Evolutionary conservation across 2,329 filamentous ascomycete genomes (phyloP), one percentile per base, ranked within the genome.

Genomic region (Ambrosiella xylebori): DNA sequence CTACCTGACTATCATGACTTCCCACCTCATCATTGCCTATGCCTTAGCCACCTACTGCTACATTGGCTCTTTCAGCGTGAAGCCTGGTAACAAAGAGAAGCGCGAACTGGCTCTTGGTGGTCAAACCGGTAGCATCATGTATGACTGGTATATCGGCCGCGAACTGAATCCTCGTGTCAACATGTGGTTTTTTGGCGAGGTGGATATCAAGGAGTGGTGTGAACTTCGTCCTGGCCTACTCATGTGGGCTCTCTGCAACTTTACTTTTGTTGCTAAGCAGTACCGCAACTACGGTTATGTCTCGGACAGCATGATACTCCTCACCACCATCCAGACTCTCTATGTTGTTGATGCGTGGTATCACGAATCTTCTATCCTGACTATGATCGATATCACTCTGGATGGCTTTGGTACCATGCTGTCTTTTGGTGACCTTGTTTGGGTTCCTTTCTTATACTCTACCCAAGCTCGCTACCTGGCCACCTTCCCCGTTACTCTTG

Each of bases 401-500:
- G 91, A 97, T 65, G 91, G 91, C 5, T 95, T 97, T 64, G 91
- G 91, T 57, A 88, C 88, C 73, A 97, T 97, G 91, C 77, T 97
- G 39, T 76, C 87, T 1, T 96, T 96, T 67, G 91, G 89, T 58
- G 91, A 97, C 65, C 76, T 96, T 5, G 86, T 86, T 61, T 97
- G 91, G 91, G 79, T 96, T 1, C 91, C 91, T 0, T 95, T 95
- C 68, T 76, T 88, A 60, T 97, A 95, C 75, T 86, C 82, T 15
- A 75, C 88, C 40, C 90, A 95, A 70, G 82, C 85, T 7, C 82
- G 87, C 49, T 97, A 96, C 69, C 81, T 97, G 5, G 79, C 89
- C 0, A 77, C 85, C 9, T 85, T 94, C 69, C 91, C 91, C 0
- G 73, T 89, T 12, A 76, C 83, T n/a, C 82, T 97, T 5, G 89